phyloP scores from a whole-genome alignment of 345 rosid genomes.

The Citrus maxima region DNA sequence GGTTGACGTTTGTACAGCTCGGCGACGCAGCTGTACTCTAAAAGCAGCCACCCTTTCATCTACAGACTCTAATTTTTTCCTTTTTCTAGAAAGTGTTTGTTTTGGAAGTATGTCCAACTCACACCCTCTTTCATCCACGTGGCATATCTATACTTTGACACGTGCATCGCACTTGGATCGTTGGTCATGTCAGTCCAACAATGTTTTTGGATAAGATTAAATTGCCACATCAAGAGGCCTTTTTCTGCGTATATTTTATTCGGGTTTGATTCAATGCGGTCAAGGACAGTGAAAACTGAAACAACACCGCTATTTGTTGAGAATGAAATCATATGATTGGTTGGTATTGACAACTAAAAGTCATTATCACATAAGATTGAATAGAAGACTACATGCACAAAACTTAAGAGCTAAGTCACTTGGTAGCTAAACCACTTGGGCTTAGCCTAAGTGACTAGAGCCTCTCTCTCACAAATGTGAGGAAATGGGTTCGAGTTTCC shows the following conservation, averaged over 20 bases:
- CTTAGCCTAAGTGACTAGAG: no score
- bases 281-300: no score
- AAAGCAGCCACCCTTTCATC: not conserved
- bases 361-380: no score
- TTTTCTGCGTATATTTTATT: not conserved
- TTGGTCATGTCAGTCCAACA: not conserved
- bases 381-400: not conserved
- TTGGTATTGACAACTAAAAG: not conserved
- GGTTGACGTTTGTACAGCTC: not conserved
- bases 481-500: no score
- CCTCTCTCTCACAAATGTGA: no score
- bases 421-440: no score
- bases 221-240: not conserved
- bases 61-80: not conserved
- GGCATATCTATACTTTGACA: not conserved
- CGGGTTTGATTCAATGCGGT: not conserved
- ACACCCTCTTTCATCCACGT: not conserved
- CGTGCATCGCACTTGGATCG: not conserved
- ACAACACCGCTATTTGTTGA: not conserved
- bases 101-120: not conserved
- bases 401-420: not conserved
- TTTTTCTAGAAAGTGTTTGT: not conserved
- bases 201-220: conserved; percentile 15
- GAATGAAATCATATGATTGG: not conserved
- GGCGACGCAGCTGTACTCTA: not conserved